These are phyloP conservation scores for Scedosporium minutisporum DNA, from an alignment of 2,329 filamentous ascomycete species.

Conservation along the genomic window DNA sequence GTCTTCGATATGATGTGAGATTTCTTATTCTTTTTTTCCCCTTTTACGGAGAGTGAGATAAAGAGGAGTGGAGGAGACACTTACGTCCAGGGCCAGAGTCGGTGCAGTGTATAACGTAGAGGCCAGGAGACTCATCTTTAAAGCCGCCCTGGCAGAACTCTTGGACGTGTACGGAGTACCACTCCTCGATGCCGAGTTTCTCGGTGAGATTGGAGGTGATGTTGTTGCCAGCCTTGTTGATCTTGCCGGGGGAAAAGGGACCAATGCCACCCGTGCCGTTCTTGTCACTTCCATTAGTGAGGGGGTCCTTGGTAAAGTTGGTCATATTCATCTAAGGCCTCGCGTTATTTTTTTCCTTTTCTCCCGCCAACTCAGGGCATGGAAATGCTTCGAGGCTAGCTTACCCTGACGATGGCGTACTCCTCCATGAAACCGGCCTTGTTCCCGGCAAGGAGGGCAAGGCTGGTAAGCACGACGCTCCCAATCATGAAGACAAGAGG, in stretches of 20 bases:
- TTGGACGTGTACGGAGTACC: constrained; percentile 43
- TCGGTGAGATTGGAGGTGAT: constrained; percentile 29
- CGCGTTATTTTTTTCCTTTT: neutral
- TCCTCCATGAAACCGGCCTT: constrained; percentile 33
- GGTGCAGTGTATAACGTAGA: constrained; percentile 37
- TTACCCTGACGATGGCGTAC: constrained; percentile 29
- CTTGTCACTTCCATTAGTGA: constrained; percentile 11
- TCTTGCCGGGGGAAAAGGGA: constrained; percentile 15
- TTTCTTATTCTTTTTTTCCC: neutral
- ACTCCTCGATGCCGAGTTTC: constrained; percentile 37
- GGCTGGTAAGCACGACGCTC: constrained; percentile 27
- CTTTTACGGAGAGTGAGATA: neutral
- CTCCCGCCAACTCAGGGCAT: neutral
- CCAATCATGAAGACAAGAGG: constrained; percentile 27
- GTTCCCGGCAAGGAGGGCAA: constrained; percentile 30
- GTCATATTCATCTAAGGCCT: constrained; percentile 26
- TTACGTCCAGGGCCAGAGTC: constrained; percentile 14
- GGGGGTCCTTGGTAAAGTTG: constrained; percentile 25
- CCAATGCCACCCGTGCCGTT: constrained; percentile 18
- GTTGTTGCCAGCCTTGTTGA: constrained; percentile 28
- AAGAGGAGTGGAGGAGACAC: neutral
- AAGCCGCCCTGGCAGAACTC: constrained; percentile 36
- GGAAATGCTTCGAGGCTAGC: constrained; percentile 8
- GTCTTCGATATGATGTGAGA: constrained; percentile 12
- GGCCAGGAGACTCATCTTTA: constrained; percentile 28